A percentile compares a stretch with the other conserved stretches of the same genome.
Conservation (phyloP, 2,329 filamentous ascomycete species). For the Ascomycota sp. region DNA sequence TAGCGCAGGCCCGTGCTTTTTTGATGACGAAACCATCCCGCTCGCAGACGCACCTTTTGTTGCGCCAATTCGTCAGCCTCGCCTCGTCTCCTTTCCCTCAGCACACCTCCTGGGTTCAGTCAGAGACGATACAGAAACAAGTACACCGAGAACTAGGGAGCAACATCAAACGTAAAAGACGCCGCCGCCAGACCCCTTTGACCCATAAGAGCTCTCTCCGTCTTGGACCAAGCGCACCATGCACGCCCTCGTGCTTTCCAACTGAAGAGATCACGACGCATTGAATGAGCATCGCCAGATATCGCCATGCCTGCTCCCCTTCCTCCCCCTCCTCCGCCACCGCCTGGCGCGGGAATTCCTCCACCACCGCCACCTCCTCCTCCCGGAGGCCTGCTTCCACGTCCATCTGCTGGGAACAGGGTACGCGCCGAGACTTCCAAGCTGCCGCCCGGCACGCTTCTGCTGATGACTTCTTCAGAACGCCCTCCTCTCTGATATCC, state of each 20-base stretch:
- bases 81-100: neutral
- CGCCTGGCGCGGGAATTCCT: slow-evolving; percentile 37
- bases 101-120: no score
- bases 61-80: neutral
- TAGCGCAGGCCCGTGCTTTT: neutral
- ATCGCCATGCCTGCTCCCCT: slow-evolving; percentile 30
- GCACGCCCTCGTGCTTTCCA: neutral
- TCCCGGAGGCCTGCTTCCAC: slow-evolving; percentile 23
- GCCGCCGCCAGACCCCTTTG: no score
- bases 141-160: no score
- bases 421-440: slow-evolving; percentile 23
- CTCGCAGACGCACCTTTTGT: neutral
- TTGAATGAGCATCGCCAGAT: neutral
- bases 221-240: neutral
- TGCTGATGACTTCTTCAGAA: slow-evolving; percentile 29
- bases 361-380: slow-evolving; percentile 41
- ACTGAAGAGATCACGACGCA: no score
- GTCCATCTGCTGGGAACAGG: slow-evolving; percentile 34
- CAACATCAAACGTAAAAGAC: no score
- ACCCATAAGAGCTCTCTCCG: no score
- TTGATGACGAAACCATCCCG: slow-evolving; percentile 5
- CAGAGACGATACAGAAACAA: no score
- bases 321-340: slow-evolving; percentile 47
- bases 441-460: neutral
- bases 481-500: slow-evolving; percentile 70